phyloP scores from a whole-genome alignment of 371 early-diverging fungal genomes.

The Syncephalastrum monosporum region DNA sequence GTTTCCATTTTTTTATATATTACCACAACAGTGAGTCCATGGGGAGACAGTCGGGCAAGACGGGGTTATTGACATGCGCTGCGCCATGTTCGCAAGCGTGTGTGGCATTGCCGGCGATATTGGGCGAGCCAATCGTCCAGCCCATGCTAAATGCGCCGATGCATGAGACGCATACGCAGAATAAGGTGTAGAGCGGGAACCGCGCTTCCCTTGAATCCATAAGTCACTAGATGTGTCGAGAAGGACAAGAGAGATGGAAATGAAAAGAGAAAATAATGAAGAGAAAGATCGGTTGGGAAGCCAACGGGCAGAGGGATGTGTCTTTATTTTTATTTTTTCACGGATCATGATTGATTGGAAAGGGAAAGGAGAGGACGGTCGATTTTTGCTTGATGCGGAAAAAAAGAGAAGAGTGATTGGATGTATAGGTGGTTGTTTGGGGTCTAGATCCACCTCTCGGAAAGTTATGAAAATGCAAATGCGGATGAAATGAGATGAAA shows the following conservation, averaged over 20 bases:
- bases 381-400: too few species aligned
- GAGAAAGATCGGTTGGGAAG: not conserved
- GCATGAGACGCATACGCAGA: slow-evolving; percentile 25
- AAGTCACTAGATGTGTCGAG: not conserved
- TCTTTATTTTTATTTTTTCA: slow-evolving; percentile 4
- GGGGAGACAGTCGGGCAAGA: slow-evolving; percentile 15
- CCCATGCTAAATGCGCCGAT: slow-evolving; percentile 31
- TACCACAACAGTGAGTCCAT: slow-evolving; percentile 15
- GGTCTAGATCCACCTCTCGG: too few species aligned
- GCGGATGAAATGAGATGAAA: too few species aligned
- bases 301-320: not conserved
- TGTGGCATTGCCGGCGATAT: slow-evolving; percentile 24
- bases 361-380: too few species aligned
- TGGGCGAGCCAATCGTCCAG: slow-evolving; percentile 41
- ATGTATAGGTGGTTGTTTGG: too few species aligned
- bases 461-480: too few species aligned
- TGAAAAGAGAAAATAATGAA: not conserved
- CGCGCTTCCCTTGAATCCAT: slow-evolving; percentile 33
- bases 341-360: too few species aligned
- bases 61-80: slow-evolving; percentile 6
- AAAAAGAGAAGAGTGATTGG: too few species aligned
- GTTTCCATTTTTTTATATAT: not conserved
- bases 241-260: not conserved
- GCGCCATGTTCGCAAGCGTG: slow-evolving; percentile 4
- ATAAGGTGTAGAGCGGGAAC: slow-evolving; percentile 27